Evolutionary conservation across 176 grass and related monocot genomes (phyloP).

Genomic region (Paspalum vaginatum): DNA sequence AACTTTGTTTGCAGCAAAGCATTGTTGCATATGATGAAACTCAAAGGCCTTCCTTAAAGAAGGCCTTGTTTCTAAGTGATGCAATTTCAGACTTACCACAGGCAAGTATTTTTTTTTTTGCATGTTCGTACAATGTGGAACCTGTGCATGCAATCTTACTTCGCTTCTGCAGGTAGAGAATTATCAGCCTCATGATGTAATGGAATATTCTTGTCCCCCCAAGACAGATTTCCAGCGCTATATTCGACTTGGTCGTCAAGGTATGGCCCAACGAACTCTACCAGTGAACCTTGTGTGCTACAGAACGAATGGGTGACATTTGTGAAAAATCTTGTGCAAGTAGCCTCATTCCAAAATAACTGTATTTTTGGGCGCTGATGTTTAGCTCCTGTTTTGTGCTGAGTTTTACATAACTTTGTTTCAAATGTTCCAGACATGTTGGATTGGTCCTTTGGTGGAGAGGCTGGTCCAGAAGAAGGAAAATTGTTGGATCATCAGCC

Average conservation of each 20-base stretch:
- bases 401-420: not conserved
- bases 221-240: conserved; percentile 72
- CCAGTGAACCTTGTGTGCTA: not conserved
- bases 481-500: conserved; percentile 77
- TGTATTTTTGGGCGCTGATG: not conserved
- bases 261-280: conserved; percentile 26
- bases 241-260: conserved; percentile 63
- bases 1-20: conserved; percentile 52
- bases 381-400: not conserved
- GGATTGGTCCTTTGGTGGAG: conserved; percentile 47
- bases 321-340: not conserved
- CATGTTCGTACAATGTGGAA: not conserved
- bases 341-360: not conserved
- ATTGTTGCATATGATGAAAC: conserved; percentile 87
- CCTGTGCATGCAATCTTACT: conserved; percentile 1
- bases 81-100: conserved; percentile 83
- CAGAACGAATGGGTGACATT: not conserved
- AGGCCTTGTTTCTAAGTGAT: conserved; percentile 64
- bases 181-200: conserved; percentile 58
- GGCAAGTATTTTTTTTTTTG: conserved; percentile 32
- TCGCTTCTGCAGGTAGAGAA: conserved; percentile 63
- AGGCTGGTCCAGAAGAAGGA: conserved; percentile 27
- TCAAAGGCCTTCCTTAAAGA: conserved; percentile 47
- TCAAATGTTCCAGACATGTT: conserved; percentile 54
- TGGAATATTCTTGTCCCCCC: conserved; percentile 41